phyloP scores from a whole-genome alignment of 2,329 filamentous ascomycete genomes.

The Alternaria triticina region DNA sequence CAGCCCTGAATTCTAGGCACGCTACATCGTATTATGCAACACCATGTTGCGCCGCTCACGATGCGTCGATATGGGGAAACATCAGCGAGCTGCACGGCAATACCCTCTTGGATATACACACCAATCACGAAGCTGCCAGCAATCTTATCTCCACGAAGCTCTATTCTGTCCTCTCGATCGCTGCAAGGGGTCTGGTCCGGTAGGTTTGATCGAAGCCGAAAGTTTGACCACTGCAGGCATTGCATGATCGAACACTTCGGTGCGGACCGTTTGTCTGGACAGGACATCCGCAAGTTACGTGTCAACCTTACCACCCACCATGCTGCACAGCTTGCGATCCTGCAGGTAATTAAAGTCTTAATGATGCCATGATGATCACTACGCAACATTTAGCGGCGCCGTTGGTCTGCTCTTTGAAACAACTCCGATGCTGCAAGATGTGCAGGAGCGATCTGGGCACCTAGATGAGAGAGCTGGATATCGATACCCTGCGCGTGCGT shows the following conservation, averaged over 20 bases:
- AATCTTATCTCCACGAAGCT: background rate
- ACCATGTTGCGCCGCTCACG: background rate
- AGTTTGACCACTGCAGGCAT: background rate
- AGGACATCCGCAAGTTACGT: background rate
- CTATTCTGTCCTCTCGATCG: background rate
- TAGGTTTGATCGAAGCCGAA: background rate
- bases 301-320: background rate
- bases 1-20: background rate
- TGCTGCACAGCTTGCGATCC: background rate
- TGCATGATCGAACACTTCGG: background rate
- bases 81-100: background rate
- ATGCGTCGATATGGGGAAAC: background rate
- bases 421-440: background rate
- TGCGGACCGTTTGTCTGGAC: constrained; percentile 1
- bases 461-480: background rate
- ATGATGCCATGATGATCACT: constrained; percentile 1
- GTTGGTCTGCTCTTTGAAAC: background rate
- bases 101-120: background rate
- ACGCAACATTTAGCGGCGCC: background rate
- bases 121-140: background rate
- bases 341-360: background rate
- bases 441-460: background rate
- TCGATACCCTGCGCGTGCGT: background rate
- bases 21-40: background rate
- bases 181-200: background rate